A percentile compares a stretch with the other conserved stretches of the same genome.
Evolutionary conservation across 1,284 basidiomycete genomes (phyloP).

Genomic region (Calocybe gambosa): DNA sequence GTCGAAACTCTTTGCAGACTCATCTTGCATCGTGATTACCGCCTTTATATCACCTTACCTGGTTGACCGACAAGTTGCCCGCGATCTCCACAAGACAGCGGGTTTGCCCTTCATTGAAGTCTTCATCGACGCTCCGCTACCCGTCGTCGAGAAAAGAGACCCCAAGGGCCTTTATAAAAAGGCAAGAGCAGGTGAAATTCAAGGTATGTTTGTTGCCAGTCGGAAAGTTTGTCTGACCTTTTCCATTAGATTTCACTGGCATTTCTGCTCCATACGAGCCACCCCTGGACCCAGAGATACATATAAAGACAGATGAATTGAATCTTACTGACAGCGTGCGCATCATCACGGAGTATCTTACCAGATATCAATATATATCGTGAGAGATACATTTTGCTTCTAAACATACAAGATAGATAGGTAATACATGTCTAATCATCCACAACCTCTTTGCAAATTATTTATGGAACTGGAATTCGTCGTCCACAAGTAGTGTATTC

Average conservation of each 20-base stretch:
- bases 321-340: conserved; percentile 79
- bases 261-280: conserved; percentile 97
- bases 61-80: conserved; percentile 80
- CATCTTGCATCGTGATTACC: conserved; percentile 82
- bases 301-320: conserved; percentile 84
- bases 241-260: conserved; percentile 86
- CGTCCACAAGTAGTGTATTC: neutral
- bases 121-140: conserved; percentile 88
- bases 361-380: conserved; percentile 52
- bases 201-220: conserved; percentile 49
- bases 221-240: neutral
- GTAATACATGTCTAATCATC: conserved; percentile 10
- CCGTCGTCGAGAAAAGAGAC: conserved; percentile 87
- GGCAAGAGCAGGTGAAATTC: conserved; percentile 93
- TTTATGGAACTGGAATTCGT: neutral
- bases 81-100: conserved; percentile 74
- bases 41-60: conserved; percentile 99
- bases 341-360: conserved; percentile 80
- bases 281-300: conserved; percentile 83
- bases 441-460: conserved; percentile 6
- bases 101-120: conserved; percentile 89
- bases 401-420: conserved; percentile 9
- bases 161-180: conserved; percentile 99
- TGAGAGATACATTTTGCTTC: conserved; percentile 6
- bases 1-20: conserved; percentile 89